Evolutionary conservation across 768 basidiomycete genomes (phyloP).

Genomic region (Sporobolomyces pararoseus): DNA sequence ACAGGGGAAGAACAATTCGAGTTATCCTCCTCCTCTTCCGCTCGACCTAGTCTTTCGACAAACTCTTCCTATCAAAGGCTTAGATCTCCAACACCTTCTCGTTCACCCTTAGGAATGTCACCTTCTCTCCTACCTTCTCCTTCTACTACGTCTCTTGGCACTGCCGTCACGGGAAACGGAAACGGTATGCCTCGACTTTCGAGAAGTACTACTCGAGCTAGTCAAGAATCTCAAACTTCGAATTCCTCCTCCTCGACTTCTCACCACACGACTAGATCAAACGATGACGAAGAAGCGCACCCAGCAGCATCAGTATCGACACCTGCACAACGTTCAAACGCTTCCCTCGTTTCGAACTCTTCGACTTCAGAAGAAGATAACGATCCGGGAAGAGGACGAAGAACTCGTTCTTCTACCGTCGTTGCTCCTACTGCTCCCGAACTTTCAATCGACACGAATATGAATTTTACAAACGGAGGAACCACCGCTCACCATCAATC

Average conservation of each 20-base stretch:
- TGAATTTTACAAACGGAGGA: no score
- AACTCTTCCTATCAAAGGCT: slow-evolving; percentile 6
- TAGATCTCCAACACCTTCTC: slow-evolving; percentile 19
- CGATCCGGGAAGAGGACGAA: slow-evolving; percentile 14
- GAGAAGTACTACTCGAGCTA: slow-evolving; percentile 7
- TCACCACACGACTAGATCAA: slow-evolving; percentile 10
- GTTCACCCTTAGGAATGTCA: slow-evolving; percentile 29
- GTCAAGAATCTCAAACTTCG: slow-evolving; percentile 29
- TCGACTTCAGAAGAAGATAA: slow-evolving; percentile 9
- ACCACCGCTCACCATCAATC: no score
- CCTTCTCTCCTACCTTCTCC: background rate
- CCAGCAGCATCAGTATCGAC: no score
- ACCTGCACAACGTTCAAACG: no score
- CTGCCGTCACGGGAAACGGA: background rate
- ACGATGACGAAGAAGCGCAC: background rate
- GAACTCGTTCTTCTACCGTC: no score
- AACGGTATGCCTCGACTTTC: background rate
- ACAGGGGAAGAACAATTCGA: background rate
- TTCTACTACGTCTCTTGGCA: background rate
- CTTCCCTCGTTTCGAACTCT: slow-evolving; percentile 5
- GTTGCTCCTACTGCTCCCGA: no score
- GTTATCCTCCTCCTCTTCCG: background rate
- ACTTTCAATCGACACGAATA: background rate
- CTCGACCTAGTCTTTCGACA: background rate
- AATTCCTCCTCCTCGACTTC: background rate